These are phyloP conservation scores for Phytophthora citricola DNA, from an alignment of 352 stramenopile species.

Conservation along the genomic window DNA sequence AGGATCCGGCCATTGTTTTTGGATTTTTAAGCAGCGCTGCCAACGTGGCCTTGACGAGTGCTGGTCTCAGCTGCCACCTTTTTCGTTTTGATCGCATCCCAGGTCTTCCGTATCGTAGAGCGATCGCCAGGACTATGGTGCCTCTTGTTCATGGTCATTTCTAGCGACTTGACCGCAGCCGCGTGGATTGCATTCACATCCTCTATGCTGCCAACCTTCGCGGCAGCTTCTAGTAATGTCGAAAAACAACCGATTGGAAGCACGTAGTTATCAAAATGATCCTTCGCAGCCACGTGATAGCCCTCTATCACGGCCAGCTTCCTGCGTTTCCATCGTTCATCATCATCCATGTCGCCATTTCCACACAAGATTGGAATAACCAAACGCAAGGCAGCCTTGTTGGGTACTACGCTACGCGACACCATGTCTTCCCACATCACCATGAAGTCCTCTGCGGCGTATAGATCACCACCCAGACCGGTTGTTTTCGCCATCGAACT, in stretches of 20 bases:
- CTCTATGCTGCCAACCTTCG: constrained; percentile 34
- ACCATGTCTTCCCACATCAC: constrained; percentile 54
- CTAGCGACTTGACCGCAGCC: constrained; percentile 39
- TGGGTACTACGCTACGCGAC: constrained; percentile 39
- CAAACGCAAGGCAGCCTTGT: constrained; percentile 42
- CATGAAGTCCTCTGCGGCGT: constrained; percentile 45
- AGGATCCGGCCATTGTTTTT: too few relatives aligned
- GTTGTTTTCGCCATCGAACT: constrained; percentile 47
- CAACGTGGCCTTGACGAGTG: constrained; percentile 1
- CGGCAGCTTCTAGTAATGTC: constrained; percentile 44
- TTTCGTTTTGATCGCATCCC: constrained; percentile 20
- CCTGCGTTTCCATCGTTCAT: constrained; percentile 30
- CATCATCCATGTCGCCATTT: constrained; percentile 9
- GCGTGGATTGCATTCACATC: constrained; percentile 50
- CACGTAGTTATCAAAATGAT: constrained; percentile 45
- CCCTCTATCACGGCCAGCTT: constrained; percentile 26
- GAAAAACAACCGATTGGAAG: constrained; percentile 48
- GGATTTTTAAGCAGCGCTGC: too few relatives aligned
- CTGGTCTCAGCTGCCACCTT: constrained; percentile 18
- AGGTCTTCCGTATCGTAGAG: constrained; percentile 28
- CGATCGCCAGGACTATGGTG: constrained; percentile 16
- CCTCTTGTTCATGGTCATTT: constrained; percentile 28
- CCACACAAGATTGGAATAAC: constrained; percentile 35
- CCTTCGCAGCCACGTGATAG: constrained; percentile 25
- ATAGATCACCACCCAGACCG: constrained; percentile 13